Evolutionary conservation across 495 filamentous ascomycete species (phyloP).

Genomic region (Lineolata rhizophorae): DNA sequence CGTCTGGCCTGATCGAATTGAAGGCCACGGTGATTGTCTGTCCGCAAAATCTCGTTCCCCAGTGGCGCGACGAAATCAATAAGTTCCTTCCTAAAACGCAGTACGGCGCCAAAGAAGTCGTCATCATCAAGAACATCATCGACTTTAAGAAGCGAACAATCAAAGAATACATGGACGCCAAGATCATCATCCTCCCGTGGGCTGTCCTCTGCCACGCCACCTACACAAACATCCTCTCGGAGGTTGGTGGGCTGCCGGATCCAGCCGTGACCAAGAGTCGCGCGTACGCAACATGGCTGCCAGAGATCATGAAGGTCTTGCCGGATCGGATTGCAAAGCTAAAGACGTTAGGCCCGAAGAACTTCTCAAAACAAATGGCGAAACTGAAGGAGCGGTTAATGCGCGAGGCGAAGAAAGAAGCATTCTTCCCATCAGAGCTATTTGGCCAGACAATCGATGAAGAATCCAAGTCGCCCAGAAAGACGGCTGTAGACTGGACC

Average conservation of each 20-base stretch:
- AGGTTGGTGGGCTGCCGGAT: conserved; percentile 28
- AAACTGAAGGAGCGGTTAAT: background rate
- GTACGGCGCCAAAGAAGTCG: conserved; percentile 15
- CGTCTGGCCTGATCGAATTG: conserved; percentile 19
- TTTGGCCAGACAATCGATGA: no score
- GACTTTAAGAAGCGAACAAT: conserved; percentile 19
- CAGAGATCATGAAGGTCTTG: conserved; percentile 13
- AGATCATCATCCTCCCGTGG: conserved; percentile 34
- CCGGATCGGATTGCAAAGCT: conserved; percentile 7
- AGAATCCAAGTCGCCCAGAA: no score
- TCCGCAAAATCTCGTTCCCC: conserved; percentile 35
- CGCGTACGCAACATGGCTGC: conserved; percentile 32
- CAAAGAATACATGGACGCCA: conserved; percentile 22
- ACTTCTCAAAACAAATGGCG: background rate
- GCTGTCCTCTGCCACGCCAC: conserved; percentile 20
- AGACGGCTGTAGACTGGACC: background rate
- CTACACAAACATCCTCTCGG: conserved; percentile 29
- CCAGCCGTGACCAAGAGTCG: conserved; percentile 20
- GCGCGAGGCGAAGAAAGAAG: no score
- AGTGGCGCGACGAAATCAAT: conserved; percentile 41
- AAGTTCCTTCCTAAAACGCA: conserved; percentile 28
- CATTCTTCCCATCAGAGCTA: no score
- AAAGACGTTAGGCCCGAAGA: conserved; percentile 1
- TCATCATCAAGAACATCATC: conserved; percentile 18
- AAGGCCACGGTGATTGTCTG: conserved; percentile 51